phyloP scores from a whole-genome alignment of 108 stramenopile genomes.

The Fistulifera solaris region DNA sequence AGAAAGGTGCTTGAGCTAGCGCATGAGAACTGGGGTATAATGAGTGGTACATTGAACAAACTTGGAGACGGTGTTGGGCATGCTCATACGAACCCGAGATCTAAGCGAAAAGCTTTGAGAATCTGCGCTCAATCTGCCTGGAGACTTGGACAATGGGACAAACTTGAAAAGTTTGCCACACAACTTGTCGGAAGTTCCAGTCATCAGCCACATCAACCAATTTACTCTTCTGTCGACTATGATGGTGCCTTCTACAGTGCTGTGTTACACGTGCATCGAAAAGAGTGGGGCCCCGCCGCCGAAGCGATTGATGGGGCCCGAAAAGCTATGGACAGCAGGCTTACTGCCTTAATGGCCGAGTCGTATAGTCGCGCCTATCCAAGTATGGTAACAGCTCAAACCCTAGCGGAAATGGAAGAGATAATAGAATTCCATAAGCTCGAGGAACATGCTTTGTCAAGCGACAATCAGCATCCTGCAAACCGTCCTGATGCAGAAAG shows the following conservation, averaged over 20 bases:
- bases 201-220: neutral
- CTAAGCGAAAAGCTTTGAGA: constrained; percentile 61
- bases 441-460: constrained; percentile 30
- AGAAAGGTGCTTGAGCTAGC: constrained; percentile 73
- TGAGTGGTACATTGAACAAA: neutral
- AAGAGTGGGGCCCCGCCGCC: constrained; percentile 69
- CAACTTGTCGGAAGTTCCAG: constrained; percentile 34
- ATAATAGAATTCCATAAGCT: constrained; percentile 79
- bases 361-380: constrained; percentile 30
- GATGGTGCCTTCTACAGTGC: constrained; percentile 93
- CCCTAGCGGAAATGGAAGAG: constrained; percentile 87
- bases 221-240: constrained; percentile 40
- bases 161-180: constrained; percentile 73
- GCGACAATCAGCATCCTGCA: constrained; percentile 35
- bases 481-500: constrained; percentile 39
- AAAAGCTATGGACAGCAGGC: constrained; percentile 78
- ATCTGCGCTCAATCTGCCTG: constrained; percentile 89
- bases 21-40: constrained; percentile 45
- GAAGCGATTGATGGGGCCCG: constrained; percentile 78
- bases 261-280: constrained; percentile 80
- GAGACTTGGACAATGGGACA: constrained; percentile 88
- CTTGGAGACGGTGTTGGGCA: neutral
- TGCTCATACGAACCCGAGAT: constrained; percentile 12
- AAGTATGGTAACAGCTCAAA: constrained; percentile 77
- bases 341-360: constrained; percentile 91